phyloP scores from a whole-genome alignment of 1,284 basidiomycete species.

The Microbotryum violaceum region DNA sequence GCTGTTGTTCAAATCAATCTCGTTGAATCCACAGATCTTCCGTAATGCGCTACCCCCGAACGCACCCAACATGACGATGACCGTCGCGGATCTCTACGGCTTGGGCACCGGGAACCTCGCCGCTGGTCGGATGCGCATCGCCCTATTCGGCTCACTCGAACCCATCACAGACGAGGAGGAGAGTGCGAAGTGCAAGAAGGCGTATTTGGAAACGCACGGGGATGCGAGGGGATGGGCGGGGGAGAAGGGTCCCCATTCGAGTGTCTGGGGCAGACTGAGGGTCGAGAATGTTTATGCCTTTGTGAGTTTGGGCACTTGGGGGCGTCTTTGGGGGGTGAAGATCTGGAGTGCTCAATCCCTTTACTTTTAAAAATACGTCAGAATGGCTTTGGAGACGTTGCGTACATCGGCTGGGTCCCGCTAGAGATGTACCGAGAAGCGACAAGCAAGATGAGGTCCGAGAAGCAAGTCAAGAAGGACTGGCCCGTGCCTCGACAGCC shows the following conservation, averaged over 20 bases:
- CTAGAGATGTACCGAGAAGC: constrained; percentile 24
- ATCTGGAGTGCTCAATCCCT: neutral
- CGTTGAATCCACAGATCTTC: constrained; percentile 13
- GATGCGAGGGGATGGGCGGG: constrained; percentile 20
- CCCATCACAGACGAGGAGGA: constrained; percentile 18
- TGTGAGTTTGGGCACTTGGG: constrained; percentile 2
- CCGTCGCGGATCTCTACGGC: constrained; percentile 27
- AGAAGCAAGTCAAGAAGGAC: constrained; percentile 15
- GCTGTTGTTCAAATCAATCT: neutral
- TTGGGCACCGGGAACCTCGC: constrained; percentile 29
- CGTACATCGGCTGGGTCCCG: constrained; percentile 26
- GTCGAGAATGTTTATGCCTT: constrained; percentile 29
- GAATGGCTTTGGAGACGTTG: constrained; percentile 28
- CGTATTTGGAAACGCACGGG: constrained; percentile 24
- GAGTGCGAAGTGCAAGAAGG: constrained; percentile 12
- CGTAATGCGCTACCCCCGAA: constrained; percentile 31
- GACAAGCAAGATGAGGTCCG: constrained; percentile 20
- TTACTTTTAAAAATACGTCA: neutral
- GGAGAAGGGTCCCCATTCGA: constrained; percentile 22
- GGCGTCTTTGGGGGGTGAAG: neutral
- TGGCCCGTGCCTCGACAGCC: constrained; percentile 31
- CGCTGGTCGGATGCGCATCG: constrained; percentile 29
- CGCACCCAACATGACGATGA: constrained; percentile 25
- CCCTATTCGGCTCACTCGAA: constrained; percentile 27
- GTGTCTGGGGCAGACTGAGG: constrained; percentile 27